These are phyloP conservation scores for Pleurotus ostreatus DNA, from an alignment of 768 basidiomycete genomes.

Conservation along the genomic window DNA sequence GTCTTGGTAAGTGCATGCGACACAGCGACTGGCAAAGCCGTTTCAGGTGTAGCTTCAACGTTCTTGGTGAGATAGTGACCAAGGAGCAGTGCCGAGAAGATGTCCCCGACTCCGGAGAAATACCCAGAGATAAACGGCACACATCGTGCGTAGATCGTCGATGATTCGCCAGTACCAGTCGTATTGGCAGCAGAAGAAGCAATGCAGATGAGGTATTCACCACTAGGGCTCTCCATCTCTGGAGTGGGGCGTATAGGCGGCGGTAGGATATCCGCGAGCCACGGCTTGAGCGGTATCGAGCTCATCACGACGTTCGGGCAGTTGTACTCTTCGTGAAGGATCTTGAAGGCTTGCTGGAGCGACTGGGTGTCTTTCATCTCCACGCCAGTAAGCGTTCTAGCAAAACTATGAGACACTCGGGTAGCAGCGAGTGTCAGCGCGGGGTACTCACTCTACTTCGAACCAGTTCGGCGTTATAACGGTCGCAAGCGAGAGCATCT, in stretches of 20 bases:
- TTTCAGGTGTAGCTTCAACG: constrained; percentile 3
- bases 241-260: constrained; percentile 30
- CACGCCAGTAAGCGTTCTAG: constrained; percentile 72
- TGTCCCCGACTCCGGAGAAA: constrained; percentile 95
- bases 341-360: constrained; percentile 61
- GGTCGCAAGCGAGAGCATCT: constrained; percentile 76
- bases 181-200: constrained; percentile 46
- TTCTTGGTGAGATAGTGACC: constrained; percentile 58
- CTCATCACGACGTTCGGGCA: constrained; percentile 91
- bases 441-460: constrained; percentile 81
- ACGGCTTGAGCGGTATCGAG: constrained; percentile 70
- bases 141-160: constrained; percentile 60
- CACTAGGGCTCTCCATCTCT: constrained; percentile 9
- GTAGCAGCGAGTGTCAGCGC: constrained; percentile 21
- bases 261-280: constrained; percentile 58
- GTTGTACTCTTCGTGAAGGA: constrained; percentile 69
- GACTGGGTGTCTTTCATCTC: constrained; percentile 64
- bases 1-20: constrained; percentile 72
- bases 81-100: constrained; percentile 89
- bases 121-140: constrained; percentile 85
- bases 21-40: constrained; percentile 49
- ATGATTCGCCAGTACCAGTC: constrained; percentile 17
- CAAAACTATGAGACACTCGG: constrained; percentile 4
- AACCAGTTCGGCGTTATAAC: constrained; percentile 99
- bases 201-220: constrained; percentile 72